These are phyloP conservation scores for Cryptosporidium andersoni DNA, from an alignment of 169 alveolate genomes.

Conservation along the genomic window DNA sequence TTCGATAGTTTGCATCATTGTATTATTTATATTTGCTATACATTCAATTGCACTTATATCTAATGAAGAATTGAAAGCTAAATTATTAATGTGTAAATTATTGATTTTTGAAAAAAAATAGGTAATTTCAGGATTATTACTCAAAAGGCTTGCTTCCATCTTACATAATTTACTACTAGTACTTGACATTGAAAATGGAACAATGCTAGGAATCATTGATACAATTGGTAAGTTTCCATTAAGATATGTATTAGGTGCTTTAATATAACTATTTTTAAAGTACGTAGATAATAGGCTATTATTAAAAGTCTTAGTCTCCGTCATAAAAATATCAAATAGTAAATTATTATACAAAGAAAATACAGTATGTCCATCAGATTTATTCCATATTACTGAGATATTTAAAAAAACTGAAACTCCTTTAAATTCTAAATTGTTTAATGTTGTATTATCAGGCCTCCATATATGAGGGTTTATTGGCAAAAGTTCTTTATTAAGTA, in stretches of 20 bases:
- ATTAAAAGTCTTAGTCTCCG: neutral
- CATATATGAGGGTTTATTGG: slow-evolving; percentile 13
- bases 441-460: slow-evolving; percentile 12
- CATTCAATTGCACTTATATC: no score
- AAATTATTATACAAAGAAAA: slow-evolving; percentile 24
- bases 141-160: no score
- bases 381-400: neutral
- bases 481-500: neutral
- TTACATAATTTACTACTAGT: neutral
- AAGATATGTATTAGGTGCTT: slow-evolving; percentile 25
- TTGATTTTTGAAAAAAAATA: no score
- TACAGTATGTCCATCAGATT: slow-evolving; percentile 8
- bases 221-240: slow-evolving; percentile 41
- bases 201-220: slow-evolving; percentile 5
- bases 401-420: slow-evolving; percentile 53
- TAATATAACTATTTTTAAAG: neutral
- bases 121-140: no score
- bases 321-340: slow-evolving; percentile 11
- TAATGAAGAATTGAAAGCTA: no score
- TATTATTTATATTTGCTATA: no score
- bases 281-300: neutral
- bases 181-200: slow-evolving; percentile 48
- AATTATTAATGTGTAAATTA: no score
- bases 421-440: neutral
- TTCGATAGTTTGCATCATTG: no score